Base-by-base conservation (phyloP, 1,139 yeast species). In the Lodderomyces pseudojiufengensis region DNA sequence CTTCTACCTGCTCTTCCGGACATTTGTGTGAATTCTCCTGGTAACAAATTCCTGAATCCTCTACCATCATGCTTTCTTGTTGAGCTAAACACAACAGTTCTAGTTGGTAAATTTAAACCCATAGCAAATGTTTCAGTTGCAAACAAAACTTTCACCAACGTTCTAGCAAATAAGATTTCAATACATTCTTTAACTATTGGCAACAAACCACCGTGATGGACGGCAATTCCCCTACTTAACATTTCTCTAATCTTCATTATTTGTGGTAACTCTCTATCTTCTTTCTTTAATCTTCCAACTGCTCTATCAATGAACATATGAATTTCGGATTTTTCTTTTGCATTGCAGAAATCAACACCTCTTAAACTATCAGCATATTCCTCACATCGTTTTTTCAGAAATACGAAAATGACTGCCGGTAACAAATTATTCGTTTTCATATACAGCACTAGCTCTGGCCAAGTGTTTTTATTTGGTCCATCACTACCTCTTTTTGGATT, bases 1-100 rank as follows among this genome's bases (percentile, higher is more conserved):
- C 98, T 81, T 64, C 98, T 80, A 46, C 98, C 98, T 2, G 98
- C 98, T 61, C 98, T 78, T 36, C 98, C 98, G 0, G 97, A 90
- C 98, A 94, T 92, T 62, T 92, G 98, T 1, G 97, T 94, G 57
- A 90, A 92, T 57, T 92, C 98, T 31, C 98, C 98, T 0, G 98
- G 96, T 9, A 84, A 69, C 42, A 92, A 66, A 52, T 82, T 77
- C 57, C 99, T 75, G 59, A 86, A 81, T 0, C 76, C 75, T 32
- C 80, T 74, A 29, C 97, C 97, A 56, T 92, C 98, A 56, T 88
- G 95, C 52, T 92, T 92, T 50, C 94, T 69, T 33, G 82, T 67
- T 32, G 84, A 85, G 42, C 90, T 77, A 57, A 92, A 92, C 1
- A 92, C 92, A 30, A 92, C 99, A 0, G 98, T 92, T 60, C 95